Evolutionary conservation across 176 grass and related monocot genomes (phyloP).

Genomic region (Musa troglodytarum): DNA sequence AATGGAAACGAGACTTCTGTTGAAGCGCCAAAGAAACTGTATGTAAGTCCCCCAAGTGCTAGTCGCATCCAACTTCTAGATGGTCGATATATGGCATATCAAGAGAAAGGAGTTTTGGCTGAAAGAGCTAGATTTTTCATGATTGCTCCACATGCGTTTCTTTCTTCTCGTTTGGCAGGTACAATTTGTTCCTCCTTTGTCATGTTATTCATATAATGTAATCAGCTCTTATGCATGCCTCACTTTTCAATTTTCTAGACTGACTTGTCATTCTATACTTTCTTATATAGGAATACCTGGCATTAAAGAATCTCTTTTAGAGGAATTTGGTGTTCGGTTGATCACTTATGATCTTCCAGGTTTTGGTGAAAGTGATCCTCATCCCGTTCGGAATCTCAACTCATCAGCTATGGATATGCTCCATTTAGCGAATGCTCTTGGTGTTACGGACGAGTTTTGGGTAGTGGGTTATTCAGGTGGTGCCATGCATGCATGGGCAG

Average conservation of each 20-base stretch:
- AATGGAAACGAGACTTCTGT: background rate
- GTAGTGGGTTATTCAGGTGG: slow-evolving; percentile 84
- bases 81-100: slow-evolving; percentile 11
- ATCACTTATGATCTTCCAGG: slow-evolving; percentile 93
- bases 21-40: slow-evolving; percentile 14
- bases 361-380: slow-evolving; percentile 99
- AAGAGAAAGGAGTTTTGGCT: slow-evolving; percentile 6
- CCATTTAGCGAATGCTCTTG: slow-evolving; percentile 63
- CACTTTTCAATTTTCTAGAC: background rate
- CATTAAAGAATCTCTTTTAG: slow-evolving; percentile 53
- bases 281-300: slow-evolving; percentile 70
- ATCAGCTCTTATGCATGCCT: background rate
- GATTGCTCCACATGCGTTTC: slow-evolving; percentile 19
- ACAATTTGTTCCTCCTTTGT: background rate
- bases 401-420: slow-evolving; percentile 94
- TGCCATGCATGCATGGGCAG: slow-evolving; percentile 90
- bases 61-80: slow-evolving; percentile 12
- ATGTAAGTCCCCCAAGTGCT: slow-evolving; percentile 14
- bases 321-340: slow-evolving; percentile 81
- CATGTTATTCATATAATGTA: background rate
- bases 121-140: slow-evolving; percentile 17
- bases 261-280: slow-evolving; percentile 5
- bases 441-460: slow-evolving; percentile 66
- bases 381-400: slow-evolving; percentile 67
- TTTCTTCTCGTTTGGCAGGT: slow-evolving; percentile 18